Evolutionary conservation across 352 stramenopile genomes (phyloP).

Genomic region (Phytophthora vignae): DNA sequence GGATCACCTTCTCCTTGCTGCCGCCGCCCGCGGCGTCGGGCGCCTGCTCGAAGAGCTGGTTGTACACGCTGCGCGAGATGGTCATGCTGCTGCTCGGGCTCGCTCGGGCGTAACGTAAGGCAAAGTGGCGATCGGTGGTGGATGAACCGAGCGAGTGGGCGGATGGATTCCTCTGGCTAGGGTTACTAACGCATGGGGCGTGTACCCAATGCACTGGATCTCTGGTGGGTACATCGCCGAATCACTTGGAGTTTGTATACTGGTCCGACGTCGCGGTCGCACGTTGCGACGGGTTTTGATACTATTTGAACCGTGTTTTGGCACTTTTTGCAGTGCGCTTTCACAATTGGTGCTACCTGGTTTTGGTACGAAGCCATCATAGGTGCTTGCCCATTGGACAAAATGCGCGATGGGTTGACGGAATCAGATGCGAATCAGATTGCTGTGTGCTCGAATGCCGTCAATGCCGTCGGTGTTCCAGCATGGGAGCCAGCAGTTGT

Average conservation of each 20-base stretch:
- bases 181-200: conserved; percentile 24
- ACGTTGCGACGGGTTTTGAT: background rate
- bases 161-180: conserved; percentile 26
- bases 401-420: background rate
- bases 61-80: conserved; percentile 86
- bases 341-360: no score
- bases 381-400: background rate
- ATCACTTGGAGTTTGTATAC: conserved; percentile 18
- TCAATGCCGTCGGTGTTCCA: no score
- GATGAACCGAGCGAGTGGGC: conserved; percentile 31
- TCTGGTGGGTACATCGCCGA: conserved; percentile 22
- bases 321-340: background rate
- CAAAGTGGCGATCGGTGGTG: conserved; percentile 36
- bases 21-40: conserved; percentile 31
- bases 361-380: no score
- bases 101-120: background rate
- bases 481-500: no score
- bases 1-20: conserved; percentile 73
- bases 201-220: conserved; percentile 47
- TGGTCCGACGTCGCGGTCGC: conserved; percentile 11
- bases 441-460: no score
- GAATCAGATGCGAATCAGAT: background rate
- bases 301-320: background rate
- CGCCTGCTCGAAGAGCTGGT: conserved; percentile 83
- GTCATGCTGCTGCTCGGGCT: conserved; percentile 53